Evolutionary conservation across 2,329 filamentous ascomycete genomes (phyloP).

Genomic region (Cercospora canescens): DNA sequence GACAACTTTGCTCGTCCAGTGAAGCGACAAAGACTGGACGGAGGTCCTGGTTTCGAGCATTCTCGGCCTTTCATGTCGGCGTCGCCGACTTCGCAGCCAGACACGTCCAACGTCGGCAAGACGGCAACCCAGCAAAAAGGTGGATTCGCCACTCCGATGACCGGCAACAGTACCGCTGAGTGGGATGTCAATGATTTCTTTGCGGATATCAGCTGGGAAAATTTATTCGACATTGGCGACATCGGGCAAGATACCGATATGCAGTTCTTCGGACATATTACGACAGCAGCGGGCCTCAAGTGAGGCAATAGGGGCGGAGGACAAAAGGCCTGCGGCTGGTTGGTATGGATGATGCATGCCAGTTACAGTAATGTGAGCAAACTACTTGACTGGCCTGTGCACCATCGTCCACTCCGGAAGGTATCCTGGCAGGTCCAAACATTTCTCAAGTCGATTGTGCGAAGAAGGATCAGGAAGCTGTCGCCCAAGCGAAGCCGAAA

Average conservation of each 20-base stretch:
- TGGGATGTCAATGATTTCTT: constrained; percentile 28
- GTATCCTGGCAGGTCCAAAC: too few relatives aligned
- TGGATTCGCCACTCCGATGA: constrained; percentile 13
- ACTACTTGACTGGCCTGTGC: too few relatives aligned
- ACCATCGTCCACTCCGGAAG: too few relatives aligned
- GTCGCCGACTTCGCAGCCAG: constrained; percentile 11
- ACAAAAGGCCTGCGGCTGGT: too few relatives aligned
- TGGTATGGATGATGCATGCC: background rate
- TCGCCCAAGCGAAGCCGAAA: too few relatives aligned
- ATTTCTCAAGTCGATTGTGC: too few relatives aligned
- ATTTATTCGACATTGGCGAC: constrained; percentile 24
- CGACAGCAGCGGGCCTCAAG: background rate
- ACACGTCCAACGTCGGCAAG: background rate
- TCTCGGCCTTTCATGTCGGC: constrained; percentile 6
- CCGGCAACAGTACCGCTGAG: constrained; percentile 1
- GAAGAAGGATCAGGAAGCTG: too few relatives aligned
- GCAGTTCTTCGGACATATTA: constrained; percentile 15
- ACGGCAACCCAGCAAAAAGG: constrained; percentile 7
- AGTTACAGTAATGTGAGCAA: background rate
- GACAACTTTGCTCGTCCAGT: constrained; percentile 17
- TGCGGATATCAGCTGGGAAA: constrained; percentile 25
- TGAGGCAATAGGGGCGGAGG: background rate
- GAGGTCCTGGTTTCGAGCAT: constrained; percentile 9
- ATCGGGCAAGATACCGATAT: constrained; percentile 19
- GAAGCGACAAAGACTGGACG: constrained; percentile 14